A percentile compares a stretch with the other conserved stretches of the same genome.
phyloP scores from a whole-genome alignment of 768 basidiomycete genomes.

The Rhodotorula paludigena region DNA sequence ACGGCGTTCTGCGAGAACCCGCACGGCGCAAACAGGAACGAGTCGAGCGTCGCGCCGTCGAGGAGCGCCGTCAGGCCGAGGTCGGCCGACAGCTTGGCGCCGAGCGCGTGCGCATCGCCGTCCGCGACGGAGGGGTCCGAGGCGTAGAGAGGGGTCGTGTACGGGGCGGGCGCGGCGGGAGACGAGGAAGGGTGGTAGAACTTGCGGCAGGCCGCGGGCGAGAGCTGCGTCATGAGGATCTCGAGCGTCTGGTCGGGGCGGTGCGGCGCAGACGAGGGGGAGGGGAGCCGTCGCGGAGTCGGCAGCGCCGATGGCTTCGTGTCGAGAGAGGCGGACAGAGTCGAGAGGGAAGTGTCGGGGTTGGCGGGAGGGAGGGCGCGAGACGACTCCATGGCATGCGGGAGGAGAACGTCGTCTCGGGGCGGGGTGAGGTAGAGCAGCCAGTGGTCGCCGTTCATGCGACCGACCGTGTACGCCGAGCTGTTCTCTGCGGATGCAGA shows the following conservation, averaged over 20 bases:
- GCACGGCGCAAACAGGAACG: constrained; percentile 89
- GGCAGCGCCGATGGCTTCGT: constrained; percentile 32
- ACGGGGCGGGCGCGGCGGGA: constrained; percentile 41
- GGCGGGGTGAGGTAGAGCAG: constrained; percentile 83
- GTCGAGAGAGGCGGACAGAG: constrained; percentile 37
- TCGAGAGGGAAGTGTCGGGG: constrained; percentile 35
- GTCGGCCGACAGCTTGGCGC: constrained; percentile 56
- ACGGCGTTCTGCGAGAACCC: constrained; percentile 95
- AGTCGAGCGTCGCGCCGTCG: constrained; percentile 76
- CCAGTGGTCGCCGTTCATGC: constrained; percentile 99
- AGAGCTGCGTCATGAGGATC: constrained; percentile 91
- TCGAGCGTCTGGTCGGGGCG: constrained; percentile 87
- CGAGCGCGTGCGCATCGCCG: constrained; percentile 57
- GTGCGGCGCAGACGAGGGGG: not conserved
- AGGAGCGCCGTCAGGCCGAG: constrained; percentile 80
- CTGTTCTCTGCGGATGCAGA: constrained; percentile 50
- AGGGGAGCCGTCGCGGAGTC: not conserved
- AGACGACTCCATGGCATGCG: constrained; percentile 35
- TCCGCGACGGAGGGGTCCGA: constrained; percentile 31
- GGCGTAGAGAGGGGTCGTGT: constrained; percentile 22
- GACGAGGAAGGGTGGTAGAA: constrained; percentile 60
- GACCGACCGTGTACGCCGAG: constrained; percentile 92
- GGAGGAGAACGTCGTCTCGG: constrained; percentile 47
- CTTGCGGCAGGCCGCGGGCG: constrained; percentile 64
- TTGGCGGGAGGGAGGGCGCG: constrained; percentile 36